Evolutionary conservation across 2,329 filamentous ascomycete species (phyloP), one percentile per base, ranked within the genome.

Genomic region (Colletotrichum sp.): DNA sequence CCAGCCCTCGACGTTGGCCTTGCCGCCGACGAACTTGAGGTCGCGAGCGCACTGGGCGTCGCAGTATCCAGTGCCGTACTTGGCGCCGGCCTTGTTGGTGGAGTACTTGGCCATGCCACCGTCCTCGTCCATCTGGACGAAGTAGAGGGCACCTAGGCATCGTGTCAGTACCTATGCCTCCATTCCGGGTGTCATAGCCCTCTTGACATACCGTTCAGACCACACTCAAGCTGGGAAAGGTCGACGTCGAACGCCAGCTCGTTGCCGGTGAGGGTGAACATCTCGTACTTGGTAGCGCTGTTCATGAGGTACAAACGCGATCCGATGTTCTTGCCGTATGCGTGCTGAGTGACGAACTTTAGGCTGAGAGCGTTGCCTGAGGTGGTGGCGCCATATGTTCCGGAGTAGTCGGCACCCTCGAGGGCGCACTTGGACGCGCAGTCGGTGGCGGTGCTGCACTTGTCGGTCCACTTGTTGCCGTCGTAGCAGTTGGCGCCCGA

Each of bases 221-320:
- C 92, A 77, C 92, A 94, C 43, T 80, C 88, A 29, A 93, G 85
- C 72, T 87, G 87, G 38, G 90, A 92, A 34, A 92, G 87, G 79
- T 93, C 91, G 21, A 93, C 91, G 68, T 93, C 91, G 72, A 93
- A 93, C 38, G 90, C 89, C 80, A 93, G 89, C 81, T 93, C 91
- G 79, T 90, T 86, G 82, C 89, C 89, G 69, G 89, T 84, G 69
- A 93, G 84, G 65, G 90, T 87, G 83, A 93, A 90, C 78, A 89
- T 87, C 82, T 92, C 82, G 80, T 93, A 93, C 71, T 86, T 88
- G 74, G 83, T 83, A 51, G 88, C 86, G 69, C 86, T 84, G 76
- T 87, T 85, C 83, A 93, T 87, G 70, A 93, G 85, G 80, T 92
- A 93, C 57, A 91, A 81, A 73, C 91, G 87, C 18, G 89, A 84